phyloP scores from a whole-genome alignment of 768 basidiomycete genomes.

The Strobilomyces echinocephalus region DNA sequence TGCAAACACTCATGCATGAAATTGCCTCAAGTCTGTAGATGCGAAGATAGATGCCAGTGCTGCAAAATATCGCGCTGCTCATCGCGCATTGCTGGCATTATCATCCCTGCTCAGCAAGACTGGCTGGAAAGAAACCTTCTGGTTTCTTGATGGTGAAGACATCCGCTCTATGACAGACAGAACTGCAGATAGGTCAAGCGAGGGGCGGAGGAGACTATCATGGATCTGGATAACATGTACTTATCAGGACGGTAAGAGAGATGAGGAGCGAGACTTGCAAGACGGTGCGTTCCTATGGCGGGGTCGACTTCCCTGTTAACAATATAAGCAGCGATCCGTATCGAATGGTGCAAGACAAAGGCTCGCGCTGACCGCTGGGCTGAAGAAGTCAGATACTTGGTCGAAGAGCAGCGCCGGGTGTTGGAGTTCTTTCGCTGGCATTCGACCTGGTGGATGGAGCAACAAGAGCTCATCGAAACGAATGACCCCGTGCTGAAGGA shows the following conservation, averaged over 20 bases:
- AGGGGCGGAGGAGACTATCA: too few species aligned
- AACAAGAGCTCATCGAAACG: not conserved
- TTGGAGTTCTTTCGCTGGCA: not conserved
- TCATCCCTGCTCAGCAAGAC: not conserved
- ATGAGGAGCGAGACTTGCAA: too few species aligned
- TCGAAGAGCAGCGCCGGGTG: not conserved
- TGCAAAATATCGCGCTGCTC: not conserved
- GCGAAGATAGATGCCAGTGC: not conserved
- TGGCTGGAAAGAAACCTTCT: not conserved
- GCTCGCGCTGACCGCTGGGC: not conserved
- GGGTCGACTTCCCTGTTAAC: too few species aligned
- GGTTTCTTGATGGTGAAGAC: not conserved
- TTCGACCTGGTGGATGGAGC: not conserved
- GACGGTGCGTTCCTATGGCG: too few species aligned
- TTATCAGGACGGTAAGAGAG: too few species aligned
- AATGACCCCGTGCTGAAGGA: not conserved
- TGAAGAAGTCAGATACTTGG: not conserved
- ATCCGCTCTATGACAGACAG: not conserved
- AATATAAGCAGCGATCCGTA: too few species aligned
- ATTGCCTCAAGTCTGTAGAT: not conserved
- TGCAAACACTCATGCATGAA: not conserved
- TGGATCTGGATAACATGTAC: too few species aligned
- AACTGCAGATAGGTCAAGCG: too few species aligned
- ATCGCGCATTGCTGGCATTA: not conserved
- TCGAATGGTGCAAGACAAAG: too few species aligned